Evolutionary conservation across 306 rosid species (phyloP).

Genomic region (Mimosa pudica): DNA sequence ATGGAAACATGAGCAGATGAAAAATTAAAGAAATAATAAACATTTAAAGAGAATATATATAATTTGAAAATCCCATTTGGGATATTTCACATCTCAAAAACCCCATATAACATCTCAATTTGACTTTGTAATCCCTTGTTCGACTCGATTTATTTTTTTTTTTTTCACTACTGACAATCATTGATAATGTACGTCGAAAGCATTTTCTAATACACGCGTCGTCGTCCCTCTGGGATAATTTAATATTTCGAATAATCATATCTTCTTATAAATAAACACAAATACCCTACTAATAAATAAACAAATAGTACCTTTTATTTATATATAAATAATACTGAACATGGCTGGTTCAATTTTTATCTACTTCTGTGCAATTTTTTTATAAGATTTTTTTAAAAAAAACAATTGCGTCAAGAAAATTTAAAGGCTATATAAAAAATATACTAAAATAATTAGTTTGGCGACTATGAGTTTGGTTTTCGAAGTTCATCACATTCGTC

Average conservation of each 20-base stretch:
- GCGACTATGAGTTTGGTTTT: not conserved
- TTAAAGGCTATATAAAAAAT: not conserved
- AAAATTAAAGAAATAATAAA: conserved; percentile 2
- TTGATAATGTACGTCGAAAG: not conserved
- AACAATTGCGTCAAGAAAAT: no score
- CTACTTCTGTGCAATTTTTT: not conserved
- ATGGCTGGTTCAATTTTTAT: not conserved
- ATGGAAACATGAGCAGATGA: conserved; percentile 18
- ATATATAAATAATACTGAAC: not conserved
- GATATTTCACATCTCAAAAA: not conserved
- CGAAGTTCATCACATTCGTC: not conserved
- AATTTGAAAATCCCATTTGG: not conserved
- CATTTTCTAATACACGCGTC: conserved; percentile 2
- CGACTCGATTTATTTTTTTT: not conserved
- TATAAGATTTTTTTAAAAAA: not conserved
- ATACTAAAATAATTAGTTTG: not conserved
- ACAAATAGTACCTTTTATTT: no score
- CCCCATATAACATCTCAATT: not conserved
- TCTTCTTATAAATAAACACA: not conserved
- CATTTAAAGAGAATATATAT: not conserved
- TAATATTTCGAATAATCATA: not conserved
- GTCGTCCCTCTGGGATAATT: not conserved
- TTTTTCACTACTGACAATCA: not conserved
- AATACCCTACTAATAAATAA: not conserved
- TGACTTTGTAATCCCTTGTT: conserved; percentile 1